Evolutionary conservation across 768 basidiomycete species (phyloP).

Genomic region (Xerocomus potaroensis): DNA sequence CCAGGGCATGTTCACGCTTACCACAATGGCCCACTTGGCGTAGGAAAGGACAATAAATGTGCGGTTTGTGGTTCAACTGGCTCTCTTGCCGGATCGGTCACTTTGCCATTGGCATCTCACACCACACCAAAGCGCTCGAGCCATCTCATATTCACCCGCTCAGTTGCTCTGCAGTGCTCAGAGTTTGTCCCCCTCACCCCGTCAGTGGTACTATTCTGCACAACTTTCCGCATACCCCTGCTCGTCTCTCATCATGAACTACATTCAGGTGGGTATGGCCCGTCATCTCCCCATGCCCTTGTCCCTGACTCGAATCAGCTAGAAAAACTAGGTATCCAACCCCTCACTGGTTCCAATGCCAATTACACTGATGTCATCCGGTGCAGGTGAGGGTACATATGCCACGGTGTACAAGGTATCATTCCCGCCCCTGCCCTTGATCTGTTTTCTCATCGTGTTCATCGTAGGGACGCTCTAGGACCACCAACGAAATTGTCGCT

Average conservation of each 20-base stretch:
- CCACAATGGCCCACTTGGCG: no score
- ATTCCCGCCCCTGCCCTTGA: conserved; percentile 4
- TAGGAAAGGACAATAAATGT: background rate
- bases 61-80: background rate
- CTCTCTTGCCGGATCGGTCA: conserved; percentile 19
- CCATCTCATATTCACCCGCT: background rate
- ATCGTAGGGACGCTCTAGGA: conserved; percentile 81
- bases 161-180: background rate
- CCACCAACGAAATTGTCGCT: conserved; percentile 98
- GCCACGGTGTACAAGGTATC: conserved; percentile 94
- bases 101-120: background rate
- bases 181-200: conserved; percentile 1
- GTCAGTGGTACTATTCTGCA: conserved; percentile 2
- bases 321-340: conserved; percentile 71
- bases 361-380: conserved; percentile 5
- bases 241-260: conserved; percentile 40
- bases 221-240: background rate
- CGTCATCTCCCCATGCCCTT: background rate
- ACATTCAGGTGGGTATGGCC: conserved; percentile 46
- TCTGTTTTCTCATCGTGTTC: conserved; percentile 1
- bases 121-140: no score
- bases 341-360: conserved; percentile 1
- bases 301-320: conserved; percentile 45
- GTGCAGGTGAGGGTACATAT: conserved; percentile 83
- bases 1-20: background rate